phyloP scores from a whole-genome alignment of 2,329 filamentous ascomycete species.

The Penicillium psychrosexuale region DNA sequence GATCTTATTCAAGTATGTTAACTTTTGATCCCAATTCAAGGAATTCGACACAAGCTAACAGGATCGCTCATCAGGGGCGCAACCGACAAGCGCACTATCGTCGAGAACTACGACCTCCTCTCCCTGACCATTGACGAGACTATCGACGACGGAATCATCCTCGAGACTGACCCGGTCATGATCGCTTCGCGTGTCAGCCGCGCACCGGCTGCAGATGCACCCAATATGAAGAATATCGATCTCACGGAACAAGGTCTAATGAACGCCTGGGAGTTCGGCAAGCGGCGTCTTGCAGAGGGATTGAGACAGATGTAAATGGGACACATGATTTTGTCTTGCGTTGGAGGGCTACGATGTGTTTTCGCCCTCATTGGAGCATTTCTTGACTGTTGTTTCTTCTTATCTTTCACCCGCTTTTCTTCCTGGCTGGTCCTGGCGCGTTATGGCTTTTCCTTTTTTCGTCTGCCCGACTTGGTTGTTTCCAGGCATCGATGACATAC shows the following conservation, averaged over 20 bases:
- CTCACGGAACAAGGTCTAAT: conserved; percentile 93
- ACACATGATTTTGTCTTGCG: conserved; percentile 17
- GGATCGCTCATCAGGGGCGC: conserved; percentile 63
- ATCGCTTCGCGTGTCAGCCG: conserved; percentile 89
- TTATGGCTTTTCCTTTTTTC: conserved; percentile 27
- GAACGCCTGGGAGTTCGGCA: conserved; percentile 90
- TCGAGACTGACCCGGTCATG: conserved; percentile 94
- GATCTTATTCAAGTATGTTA: conserved; percentile 80
- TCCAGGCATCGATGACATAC: conserved; percentile 23
- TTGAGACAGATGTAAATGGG: conserved; percentile 59
- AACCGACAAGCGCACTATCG: conserved; percentile 93
- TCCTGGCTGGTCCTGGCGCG: conserved; percentile 39
- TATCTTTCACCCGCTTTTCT: conserved; percentile 14
- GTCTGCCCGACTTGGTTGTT: conserved; percentile 18
- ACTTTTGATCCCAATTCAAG: conserved; percentile 23
- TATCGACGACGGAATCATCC: conserved; percentile 89
- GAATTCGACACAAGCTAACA: conserved; percentile 15
- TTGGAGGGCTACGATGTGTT: conserved; percentile 20
- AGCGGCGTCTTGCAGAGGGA: conserved; percentile 85
- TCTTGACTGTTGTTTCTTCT: conserved; percentile 17
- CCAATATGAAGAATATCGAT: conserved; percentile 87
- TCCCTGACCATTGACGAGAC: conserved; percentile 94
- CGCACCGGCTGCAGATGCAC: conserved; percentile 83
- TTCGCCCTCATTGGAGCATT: conserved; percentile 19
- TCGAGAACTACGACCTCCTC: conserved; percentile 98